Evolutionary conservation across 1,284 basidiomycete species (phyloP), one percentile per base, ranked within the genome.

Genomic region (Ganoderma boninense): DNA sequence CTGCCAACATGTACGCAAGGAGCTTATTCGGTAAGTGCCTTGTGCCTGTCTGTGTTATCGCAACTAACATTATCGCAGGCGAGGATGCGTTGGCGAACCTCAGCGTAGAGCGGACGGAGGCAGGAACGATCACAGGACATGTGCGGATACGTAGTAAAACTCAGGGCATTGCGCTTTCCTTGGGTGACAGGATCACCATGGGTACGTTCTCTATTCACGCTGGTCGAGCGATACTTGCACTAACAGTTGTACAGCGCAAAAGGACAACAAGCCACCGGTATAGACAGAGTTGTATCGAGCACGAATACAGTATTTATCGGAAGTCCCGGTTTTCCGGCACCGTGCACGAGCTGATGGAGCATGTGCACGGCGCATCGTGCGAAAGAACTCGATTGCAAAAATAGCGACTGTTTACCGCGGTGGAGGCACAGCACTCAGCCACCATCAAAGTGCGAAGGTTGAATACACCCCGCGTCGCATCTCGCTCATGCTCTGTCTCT

Each of bases 71-170:
- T 65, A 38, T 23, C 56, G 62, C 71, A 95, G 93, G 95, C 68
- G 98, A 99, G 83, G 98, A 99, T 79, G 98, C 97, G 0, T 83
- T 99, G 44, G 97, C 98, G 57, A 99, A 99, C 81, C 82, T 99
- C 73, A 97, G 95, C 75, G 93, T 99, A 73, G 98, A 99, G 80
- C 90, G 94, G 78, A 92, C 94, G 54, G 94, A 96, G 67, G 84
- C 84, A 16, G 96, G 96, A 0, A 88, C 86, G 6, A 93, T 98
- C 76, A 92, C 92, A 35, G 96, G 96, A 0, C 96, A 97, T 82
- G 95, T 97, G 29, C 89, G 96, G 65, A 98, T 97, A 78, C 90
- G 96, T 69, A 96, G 94, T 79, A 98, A 97, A 84, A 97, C 95
- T 43, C 96, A 97, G 80, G 96, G 96, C 62, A 98, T 99, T 74